phyloP scores from a whole-genome alignment of 2,329 filamentous ascomycete genomes.

The Sclerotinia glacialis region DNA sequence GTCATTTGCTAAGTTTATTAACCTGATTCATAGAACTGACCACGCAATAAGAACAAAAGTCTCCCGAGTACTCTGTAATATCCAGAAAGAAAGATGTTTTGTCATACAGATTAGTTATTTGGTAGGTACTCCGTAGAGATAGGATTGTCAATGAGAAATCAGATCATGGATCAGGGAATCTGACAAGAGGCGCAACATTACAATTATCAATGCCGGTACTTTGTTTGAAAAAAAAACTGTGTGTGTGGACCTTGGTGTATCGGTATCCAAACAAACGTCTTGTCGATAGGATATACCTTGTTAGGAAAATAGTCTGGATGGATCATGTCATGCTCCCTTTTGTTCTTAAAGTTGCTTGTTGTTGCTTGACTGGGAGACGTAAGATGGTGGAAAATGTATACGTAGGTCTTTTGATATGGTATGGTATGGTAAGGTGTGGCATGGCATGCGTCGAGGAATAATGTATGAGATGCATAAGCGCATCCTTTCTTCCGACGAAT shows the following conservation, averaged over 20 bases:
- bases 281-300: no score
- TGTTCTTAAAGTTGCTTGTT: no score
- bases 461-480: neutral
- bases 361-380: neutral
- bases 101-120: constrained; percentile 4
- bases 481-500: neutral
- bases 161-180: constrained; percentile 10
- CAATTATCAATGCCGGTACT: neutral
- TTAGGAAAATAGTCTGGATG: neutral
- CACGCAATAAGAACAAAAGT: constrained; percentile 2
- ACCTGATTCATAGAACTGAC: neutral
- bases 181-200: neutral
- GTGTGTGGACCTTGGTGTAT: neutral
- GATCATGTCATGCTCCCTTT: neutral
- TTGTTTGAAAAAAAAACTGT: neutral
- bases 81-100: neutral
- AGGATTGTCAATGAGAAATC: neutral
- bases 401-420: neutral
- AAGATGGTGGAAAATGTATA: constrained; percentile 4
- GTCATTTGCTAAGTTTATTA: neutral
- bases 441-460: neutral
- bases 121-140: neutral
- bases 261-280: neutral
- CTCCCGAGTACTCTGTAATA: neutral
- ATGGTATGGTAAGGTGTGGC: no score